Evolutionary conservation across 768 basidiomycete genomes (phyloP), one percentile per base, ranked within the genome.

Genomic region (Auriculariales sp.): DNA sequence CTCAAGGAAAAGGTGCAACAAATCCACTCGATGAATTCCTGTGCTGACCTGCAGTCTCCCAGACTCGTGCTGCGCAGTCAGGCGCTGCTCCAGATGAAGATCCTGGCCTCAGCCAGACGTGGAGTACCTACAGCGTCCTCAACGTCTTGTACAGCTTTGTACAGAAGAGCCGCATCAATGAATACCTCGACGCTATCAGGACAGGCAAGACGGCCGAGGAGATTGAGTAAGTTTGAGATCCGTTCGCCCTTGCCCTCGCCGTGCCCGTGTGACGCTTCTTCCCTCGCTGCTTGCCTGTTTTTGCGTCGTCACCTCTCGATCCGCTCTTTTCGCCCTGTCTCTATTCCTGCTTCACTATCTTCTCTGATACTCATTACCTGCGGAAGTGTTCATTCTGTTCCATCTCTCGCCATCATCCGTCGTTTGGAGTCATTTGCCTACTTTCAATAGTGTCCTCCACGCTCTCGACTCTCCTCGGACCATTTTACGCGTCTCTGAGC

Each of bases 91-190:
- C 12, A 22, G 19, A 45, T 19, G 33, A 47, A 17, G 36, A 62
- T 47, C 58, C 39, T 5, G 39, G 22, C 6, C 39, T 44, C 1
- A 25, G 22, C 1, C 56, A 92, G 78, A 83, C 93, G 51, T 99
- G 95, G 95, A 91, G 85, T 58, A 94, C 91, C 47, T 99, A 99
- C 71, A 92, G 87, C 54, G 94, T 98, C 25, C 75, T 99, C 58
- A 98, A 99, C 67, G 94, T 99, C 32, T 74, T 99, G 25, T 99
- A 99, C 70, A 97, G 92, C 17, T 75, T 99, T 57, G 93, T 99
- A 55, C 94, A 98, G 75, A 98, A 98, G 66, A 89, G 86, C 4
- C 82, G 81, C 64, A 87, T 92, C 66, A 91, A 93, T 65, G 92
- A 97, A 63, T 88, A 92, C 66, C 80, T 99, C 52, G 62, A 70